Percentiles rank a stretch among this genome's conserved stretches.
Conservation (phyloP, 139 green algal species). For the Parachlorella kessleri region DNA sequence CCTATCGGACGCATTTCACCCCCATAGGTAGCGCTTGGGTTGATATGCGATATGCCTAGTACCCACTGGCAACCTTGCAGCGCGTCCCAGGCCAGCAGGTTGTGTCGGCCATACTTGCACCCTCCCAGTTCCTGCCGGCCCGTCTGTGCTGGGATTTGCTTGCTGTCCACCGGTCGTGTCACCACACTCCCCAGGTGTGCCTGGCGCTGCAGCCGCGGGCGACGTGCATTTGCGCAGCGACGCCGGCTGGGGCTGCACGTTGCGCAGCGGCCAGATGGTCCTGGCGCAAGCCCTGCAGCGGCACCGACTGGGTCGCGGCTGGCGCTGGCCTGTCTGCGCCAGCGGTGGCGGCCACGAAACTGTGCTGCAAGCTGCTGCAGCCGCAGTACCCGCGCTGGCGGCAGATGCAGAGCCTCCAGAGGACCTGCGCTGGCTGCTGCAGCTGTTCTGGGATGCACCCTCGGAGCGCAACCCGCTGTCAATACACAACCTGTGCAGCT, state of each 20-base stretch:
- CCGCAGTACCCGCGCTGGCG: background rate
- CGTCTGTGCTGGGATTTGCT: background rate
- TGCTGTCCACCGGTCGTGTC: too few relatives aligned
- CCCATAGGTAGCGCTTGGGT: too few relatives aligned
- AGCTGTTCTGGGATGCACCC: constrained; percentile 60
- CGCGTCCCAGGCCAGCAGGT: background rate
- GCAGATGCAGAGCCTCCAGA: background rate
- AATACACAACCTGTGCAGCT: constrained; percentile 79
- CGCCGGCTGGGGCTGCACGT: constrained; percentile 93
- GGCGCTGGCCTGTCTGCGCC: constrained; percentile 20
- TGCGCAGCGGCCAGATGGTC: constrained; percentile 95
- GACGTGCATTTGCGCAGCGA: constrained; percentile 68
- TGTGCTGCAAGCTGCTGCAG: background rate
- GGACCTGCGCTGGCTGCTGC: constrained; percentile 50
- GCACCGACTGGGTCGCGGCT: constrained; percentile 51
- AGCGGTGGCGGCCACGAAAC: background rate
- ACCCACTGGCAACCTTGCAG: too few relatives aligned
- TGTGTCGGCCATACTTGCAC: background rate
- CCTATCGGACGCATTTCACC: constrained; percentile 33
- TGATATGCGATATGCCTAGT: too few relatives aligned
- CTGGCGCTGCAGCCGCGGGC: background rate
- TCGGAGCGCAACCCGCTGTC: constrained; percentile 58
- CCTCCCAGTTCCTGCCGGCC: background rate
- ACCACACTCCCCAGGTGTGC: background rate
- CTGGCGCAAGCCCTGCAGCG: constrained; percentile 73